Percentiles rank a stretch among this genome's conserved stretches.
phyloP scores from a whole-genome alignment of 306 rosid species.

The Fragaria iinumae region DNA sequence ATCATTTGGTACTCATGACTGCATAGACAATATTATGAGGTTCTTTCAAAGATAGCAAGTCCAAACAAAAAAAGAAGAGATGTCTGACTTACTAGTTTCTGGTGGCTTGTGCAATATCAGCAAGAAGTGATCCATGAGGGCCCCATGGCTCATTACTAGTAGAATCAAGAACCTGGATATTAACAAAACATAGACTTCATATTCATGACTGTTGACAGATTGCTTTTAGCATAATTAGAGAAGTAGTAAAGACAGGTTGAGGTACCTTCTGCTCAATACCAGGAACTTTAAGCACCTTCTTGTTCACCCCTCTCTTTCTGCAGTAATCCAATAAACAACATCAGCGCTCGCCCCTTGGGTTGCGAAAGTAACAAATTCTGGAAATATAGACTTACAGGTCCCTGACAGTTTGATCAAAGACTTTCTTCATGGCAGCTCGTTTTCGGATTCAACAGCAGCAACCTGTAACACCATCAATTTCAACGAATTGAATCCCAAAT shows the following conservation, averaged over 20 bases:
- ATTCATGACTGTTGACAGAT: background rate
- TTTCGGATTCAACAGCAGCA: background rate
- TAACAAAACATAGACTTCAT: too few relatives aligned
- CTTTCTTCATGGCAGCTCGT: constrained; percentile 76
- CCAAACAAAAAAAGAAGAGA: constrained; percentile 5
- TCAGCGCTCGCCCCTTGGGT: background rate
- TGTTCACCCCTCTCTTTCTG: constrained; percentile 96
- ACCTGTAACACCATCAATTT: background rate
- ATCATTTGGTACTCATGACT: constrained; percentile 97
- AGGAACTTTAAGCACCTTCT: constrained; percentile 96
- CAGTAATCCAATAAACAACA: constrained; percentile 28
- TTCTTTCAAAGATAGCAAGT: constrained; percentile 14
- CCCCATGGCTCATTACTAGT: constrained; percentile 99
- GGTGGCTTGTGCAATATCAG: constrained; percentile 88
- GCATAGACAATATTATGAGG: constrained; percentile 42
- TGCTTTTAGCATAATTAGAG: background rate
- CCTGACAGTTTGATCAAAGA: constrained; percentile 90
- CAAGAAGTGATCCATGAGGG: constrained; percentile 98
- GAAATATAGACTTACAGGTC: constrained; percentile 65
- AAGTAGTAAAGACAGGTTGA: constrained; percentile 2
- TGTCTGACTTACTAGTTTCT: constrained; percentile 73
- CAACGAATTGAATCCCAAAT: constrained; percentile 9
- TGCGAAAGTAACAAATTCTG: background rate
- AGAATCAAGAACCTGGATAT: constrained; percentile 96
- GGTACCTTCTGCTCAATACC: constrained; percentile 95